These are phyloP conservation scores for Oxyria digyna DNA, from an alignment of 148 eudicot genomes.

Conservation along the genomic window DNA sequence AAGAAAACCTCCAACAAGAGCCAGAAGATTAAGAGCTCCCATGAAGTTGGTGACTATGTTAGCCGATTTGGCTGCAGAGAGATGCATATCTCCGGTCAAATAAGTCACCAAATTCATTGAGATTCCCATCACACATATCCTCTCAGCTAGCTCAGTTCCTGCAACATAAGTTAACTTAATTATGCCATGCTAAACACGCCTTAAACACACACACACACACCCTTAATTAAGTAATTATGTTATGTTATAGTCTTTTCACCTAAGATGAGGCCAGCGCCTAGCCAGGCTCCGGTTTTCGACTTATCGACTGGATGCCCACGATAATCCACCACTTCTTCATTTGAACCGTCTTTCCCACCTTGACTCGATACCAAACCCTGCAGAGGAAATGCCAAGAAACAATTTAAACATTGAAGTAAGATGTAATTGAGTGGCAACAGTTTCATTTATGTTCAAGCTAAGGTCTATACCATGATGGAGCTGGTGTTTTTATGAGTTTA, in stretches of 20 bases:
- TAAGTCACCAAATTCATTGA: slow-evolving; percentile 91
- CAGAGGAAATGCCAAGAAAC: background rate
- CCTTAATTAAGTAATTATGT: background rate
- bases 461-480: background rate
- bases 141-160: slow-evolving; percentile 91
- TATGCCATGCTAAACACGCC: background rate
- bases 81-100: slow-evolving; percentile 73
- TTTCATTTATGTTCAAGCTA: background rate
- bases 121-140: slow-evolving; percentile 90
- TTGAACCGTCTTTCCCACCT: slow-evolving; percentile 26
- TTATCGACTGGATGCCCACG: slow-evolving; percentile 70
- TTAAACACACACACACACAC: background rate
- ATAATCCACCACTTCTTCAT: slow-evolving; percentile 36
- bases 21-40: slow-evolving; percentile 90
- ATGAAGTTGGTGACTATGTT: slow-evolving; percentile 89
- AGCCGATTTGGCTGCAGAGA: slow-evolving; percentile 78
- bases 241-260: slow-evolving; percentile 20
- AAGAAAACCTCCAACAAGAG: slow-evolving; percentile 75
- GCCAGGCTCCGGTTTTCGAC: slow-evolving; percentile 83
- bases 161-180: background rate
- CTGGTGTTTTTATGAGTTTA: no score
- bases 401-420: no score
- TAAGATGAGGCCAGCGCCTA: slow-evolving; percentile 89
- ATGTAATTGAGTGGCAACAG: background rate
- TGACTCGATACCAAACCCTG: slow-evolving; percentile 45